Evolutionary conservation across 2,329 filamentous ascomycete genomes (phyloP).

Genomic region (Fusarium nisikadoi): DNA sequence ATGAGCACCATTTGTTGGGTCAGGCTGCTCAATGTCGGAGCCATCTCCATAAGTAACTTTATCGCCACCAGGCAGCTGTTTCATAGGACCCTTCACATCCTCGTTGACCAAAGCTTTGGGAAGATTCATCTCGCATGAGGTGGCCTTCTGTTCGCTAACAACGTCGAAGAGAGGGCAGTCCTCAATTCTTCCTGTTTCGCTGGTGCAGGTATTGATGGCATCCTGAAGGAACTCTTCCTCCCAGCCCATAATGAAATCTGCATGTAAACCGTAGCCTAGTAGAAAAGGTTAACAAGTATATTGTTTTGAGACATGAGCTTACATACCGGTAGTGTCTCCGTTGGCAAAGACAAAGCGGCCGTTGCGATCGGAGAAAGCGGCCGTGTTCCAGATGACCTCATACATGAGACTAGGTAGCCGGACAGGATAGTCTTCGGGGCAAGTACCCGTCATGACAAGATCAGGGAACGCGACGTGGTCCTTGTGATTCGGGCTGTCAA

Average conservation of each 20-base stretch:
- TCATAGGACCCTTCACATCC: constrained; percentile 65
- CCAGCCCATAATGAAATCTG: constrained; percentile 86
- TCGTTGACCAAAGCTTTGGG: constrained; percentile 68
- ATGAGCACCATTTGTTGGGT: constrained; percentile 13
- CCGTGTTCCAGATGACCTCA: constrained; percentile 86
- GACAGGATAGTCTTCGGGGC: constrained; percentile 74
- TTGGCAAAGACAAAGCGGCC: constrained; percentile 82
- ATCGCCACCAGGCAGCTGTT: constrained; percentile 73
- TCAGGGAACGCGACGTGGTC: constrained; percentile 82
- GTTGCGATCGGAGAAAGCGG: constrained; percentile 67
- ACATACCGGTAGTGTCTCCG: constrained; percentile 77
- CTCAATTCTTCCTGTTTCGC: constrained; percentile 71
- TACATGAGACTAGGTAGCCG: constrained; percentile 82
- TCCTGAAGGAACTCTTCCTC: constrained; percentile 73
- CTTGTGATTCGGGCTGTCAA: constrained; percentile 65
- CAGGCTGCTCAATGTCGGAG: constrained; percentile 24
- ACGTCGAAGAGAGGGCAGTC: constrained; percentile 83
- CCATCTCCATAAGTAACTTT: constrained; percentile 52
- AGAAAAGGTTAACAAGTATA: constrained; percentile 75
- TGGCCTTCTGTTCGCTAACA: constrained; percentile 66
- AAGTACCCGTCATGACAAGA: constrained; percentile 79
- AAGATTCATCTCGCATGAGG: constrained; percentile 71
- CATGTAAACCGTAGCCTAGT: constrained; percentile 81
- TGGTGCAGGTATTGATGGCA: constrained; percentile 81
- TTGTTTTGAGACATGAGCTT: not conserved